These are phyloP conservation scores for Nakaseomyces delphensis DNA, from an alignment of 1,139 yeast genomes.

Conservation along the genomic window DNA sequence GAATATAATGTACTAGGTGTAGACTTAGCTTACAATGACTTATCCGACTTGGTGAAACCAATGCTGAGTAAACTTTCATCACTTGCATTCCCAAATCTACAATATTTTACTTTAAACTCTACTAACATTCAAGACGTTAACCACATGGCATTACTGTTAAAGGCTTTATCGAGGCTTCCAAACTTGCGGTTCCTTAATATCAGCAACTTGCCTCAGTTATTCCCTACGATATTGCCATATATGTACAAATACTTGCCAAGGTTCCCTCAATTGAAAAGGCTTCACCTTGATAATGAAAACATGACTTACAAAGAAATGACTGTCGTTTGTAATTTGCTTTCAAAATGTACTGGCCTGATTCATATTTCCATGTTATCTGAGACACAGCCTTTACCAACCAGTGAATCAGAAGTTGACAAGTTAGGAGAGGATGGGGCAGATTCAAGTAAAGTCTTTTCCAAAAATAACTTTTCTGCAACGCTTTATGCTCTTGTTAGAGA, in stretches of 20 bases:
- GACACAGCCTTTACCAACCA: background rate
- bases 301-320: constrained; percentile 45
- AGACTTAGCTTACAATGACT: constrained; percentile 75
- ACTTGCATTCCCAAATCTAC: constrained; percentile 21
- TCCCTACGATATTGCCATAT: constrained; percentile 61
- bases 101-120: constrained; percentile 61
- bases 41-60: constrained; percentile 45
- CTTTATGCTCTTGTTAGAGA: constrained; percentile 62
- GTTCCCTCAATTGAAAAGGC: constrained; percentile 54
- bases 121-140: constrained; percentile 49
- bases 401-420: background rate
- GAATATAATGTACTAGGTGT: constrained; percentile 59
- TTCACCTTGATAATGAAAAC: constrained; percentile 71
- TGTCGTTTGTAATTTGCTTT: constrained; percentile 58
- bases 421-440: background rate
- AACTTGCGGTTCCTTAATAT: constrained; percentile 67
- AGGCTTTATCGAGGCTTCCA: constrained; percentile 43
- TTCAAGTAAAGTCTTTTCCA: constrained; percentile 27
- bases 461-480: constrained; percentile 41
- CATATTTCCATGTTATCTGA: constrained; percentile 54
- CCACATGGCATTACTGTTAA: constrained; percentile 46
- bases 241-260: constrained; percentile 57
- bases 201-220: constrained; percentile 61
- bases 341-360: constrained; percentile 53
- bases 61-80: constrained; percentile 27